These are phyloP conservation scores for Neurospora tetraspora DNA, from an alignment of 495 filamentous ascomycete species.

Conservation along the genomic window DNA sequence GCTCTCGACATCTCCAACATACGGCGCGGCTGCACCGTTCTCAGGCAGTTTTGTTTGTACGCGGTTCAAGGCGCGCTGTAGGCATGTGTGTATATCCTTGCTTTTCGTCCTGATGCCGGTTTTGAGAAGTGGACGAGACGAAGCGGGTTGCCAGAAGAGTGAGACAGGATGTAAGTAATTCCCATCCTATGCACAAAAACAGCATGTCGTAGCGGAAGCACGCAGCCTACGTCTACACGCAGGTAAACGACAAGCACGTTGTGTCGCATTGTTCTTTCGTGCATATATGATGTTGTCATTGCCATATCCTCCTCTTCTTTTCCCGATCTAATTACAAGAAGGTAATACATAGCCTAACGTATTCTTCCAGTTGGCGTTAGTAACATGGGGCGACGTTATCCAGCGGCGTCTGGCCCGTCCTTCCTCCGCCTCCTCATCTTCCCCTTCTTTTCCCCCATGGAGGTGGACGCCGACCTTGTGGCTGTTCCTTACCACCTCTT, in stretches of 20 bases:
- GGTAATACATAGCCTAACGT: not conserved
- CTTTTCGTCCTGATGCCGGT: no score
- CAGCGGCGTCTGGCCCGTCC: not conserved
- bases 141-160: no score
- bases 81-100: no score
- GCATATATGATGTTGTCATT: not conserved
- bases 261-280: not conserved
- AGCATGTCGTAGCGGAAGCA: not conserved
- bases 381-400: not conserved
- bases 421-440: not conserved
- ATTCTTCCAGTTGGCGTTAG: not conserved
- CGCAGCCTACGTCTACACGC: not conserved
- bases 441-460: not conserved
- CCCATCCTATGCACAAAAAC: not conserved
- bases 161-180: not conserved
- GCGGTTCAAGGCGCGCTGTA: no score
- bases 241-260: not conserved
- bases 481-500: not conserved
- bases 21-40: no score
- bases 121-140: no score
- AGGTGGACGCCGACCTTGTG: not conserved
- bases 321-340: not conserved
- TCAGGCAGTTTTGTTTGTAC: no score
- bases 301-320: not conserved
- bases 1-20: no score